phyloP scores from a whole-genome alignment of 768 basidiomycete genomes.

The Trametes coccinea region DNA sequence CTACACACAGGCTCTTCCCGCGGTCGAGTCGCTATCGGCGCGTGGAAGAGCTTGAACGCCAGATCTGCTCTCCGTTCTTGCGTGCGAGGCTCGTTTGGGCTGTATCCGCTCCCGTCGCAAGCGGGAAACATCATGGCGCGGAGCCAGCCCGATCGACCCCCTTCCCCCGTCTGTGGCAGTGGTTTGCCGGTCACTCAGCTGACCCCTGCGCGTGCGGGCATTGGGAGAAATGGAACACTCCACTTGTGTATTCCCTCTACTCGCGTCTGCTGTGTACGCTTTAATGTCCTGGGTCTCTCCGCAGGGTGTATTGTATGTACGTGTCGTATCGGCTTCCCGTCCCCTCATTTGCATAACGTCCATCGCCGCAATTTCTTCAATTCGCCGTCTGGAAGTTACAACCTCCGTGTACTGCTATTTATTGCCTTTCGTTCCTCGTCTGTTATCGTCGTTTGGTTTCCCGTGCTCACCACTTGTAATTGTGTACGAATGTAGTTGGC shows the following conservation, averaged over 20 bases:
- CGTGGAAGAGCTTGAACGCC: neutral
- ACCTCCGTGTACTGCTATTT: constrained; percentile 13
- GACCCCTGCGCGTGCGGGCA: neutral
- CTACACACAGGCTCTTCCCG: neutral
- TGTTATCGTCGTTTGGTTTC: neutral
- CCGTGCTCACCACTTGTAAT: too few species aligned
- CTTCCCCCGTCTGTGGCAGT: neutral
- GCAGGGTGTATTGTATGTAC: neutral
- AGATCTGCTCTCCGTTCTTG: constrained; percentile 4
- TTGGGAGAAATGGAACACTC: constrained; percentile 4
- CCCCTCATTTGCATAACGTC: neutral
- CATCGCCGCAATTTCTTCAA: neutral
- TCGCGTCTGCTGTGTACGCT: neutral
- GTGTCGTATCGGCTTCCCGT: neutral
- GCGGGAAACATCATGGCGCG: neutral
- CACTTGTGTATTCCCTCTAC: neutral
- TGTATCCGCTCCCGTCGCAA: neutral
- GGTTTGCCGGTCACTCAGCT: neutral
- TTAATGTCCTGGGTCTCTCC: neutral
- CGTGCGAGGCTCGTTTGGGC: neutral
- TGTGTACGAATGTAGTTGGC: neutral
- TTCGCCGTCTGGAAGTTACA: neutral
- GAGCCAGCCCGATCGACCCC: neutral
- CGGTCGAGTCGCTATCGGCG: neutral
- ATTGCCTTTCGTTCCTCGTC: neutral